Percentiles rank a stretch among this genome's conserved stretches.
Conservation (phyloP, 805 yeast genomes). For the Zygoascus ofunaensis region DNA sequence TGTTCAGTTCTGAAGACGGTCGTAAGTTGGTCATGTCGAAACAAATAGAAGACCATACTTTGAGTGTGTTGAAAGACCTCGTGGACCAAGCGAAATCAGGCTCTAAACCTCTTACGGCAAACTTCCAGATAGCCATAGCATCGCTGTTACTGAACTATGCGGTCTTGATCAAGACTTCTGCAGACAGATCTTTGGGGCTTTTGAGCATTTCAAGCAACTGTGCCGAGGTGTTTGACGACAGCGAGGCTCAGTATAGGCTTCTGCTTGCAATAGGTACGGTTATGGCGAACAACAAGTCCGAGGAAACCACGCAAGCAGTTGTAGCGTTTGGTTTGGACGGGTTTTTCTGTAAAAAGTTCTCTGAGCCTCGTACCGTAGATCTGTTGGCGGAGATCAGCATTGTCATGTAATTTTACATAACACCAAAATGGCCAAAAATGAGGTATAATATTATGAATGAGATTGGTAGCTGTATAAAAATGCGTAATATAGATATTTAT, state of each 20-base stretch:
- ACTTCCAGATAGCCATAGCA: constrained; percentile 35
- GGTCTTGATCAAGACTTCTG: constrained; percentile 24
- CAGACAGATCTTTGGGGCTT: constrained; percentile 19
- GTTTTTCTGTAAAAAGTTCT: not conserved
- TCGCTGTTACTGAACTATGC: constrained; percentile 45
- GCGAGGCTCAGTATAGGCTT: constrained; percentile 63
- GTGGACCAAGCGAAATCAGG: constrained; percentile 5
- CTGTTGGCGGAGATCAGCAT: not conserved
- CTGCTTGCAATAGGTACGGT: constrained; percentile 57
- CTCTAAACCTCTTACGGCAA: constrained; percentile 4
- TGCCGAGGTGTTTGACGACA: constrained; percentile 23
- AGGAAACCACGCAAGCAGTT: constrained; percentile 6
- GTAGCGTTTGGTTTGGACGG: not conserved
- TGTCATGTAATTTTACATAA: not conserved
- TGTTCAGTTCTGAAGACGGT: constrained; percentile 32
- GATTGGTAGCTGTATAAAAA: too few species aligned
- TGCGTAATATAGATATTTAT: not conserved
- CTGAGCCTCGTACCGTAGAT: not conserved
- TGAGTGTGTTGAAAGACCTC: constrained; percentile 17
- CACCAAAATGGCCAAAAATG: too few species aligned
- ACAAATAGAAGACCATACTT: constrained; percentile 24
- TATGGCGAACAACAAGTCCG: constrained; percentile 18
- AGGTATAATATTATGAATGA: not conserved
- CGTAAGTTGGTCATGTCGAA: constrained; percentile 18
- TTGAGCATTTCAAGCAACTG: constrained; percentile 17